Evolutionary conservation across 768 basidiomycete genomes (phyloP), one percentile per base, ranked within the genome.

Genomic region (Antrodiella citrinella): DNA sequence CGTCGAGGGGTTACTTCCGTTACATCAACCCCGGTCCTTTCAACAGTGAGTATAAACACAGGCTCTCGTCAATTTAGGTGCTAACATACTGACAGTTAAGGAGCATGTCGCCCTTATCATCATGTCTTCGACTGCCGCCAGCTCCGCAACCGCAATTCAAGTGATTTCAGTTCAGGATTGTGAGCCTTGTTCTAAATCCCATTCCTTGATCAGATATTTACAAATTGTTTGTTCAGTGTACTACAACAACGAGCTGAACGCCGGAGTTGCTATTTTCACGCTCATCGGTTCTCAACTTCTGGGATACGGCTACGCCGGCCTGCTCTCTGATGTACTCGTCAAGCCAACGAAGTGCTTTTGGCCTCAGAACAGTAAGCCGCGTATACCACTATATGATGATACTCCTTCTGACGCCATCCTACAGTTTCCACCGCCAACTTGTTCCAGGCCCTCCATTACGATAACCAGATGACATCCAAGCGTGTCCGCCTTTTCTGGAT

Each of bases 241-340:
- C 58, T 79, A 78, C 56, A 59, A 67, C 50, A 66, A 76, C 50
- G 57, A 59, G 46, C 52, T 65, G 54, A 65, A 64, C 48, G 47
- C 60, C 13, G 65, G 58, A n/a, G 48, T 65, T 23, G 62, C 64
- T 13, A 69, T 69, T 49, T 63, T 69, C 64, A 72, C 62, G 59
- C 51, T 66, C 11, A 65, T 66, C 47, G 63, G 62, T 5, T 65
- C 65, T 2, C 67, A 69, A 41, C 54, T 66, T 23, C 55, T 69
- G 12, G 67, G 67, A 0, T 69, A 69, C 47, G 66, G 66, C 4
- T 62, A 65, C 42, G 65, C 65, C 40, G 67, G 67, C 13, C 51
- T 64, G 26, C 52, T 64, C 22, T 69, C 75, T 7, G 65, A 73
- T 10, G 72, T 79, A 57, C 68, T 78, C 26, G 76, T 81, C 9